A percentile compares a stretch with the other conserved stretches of the same genome.
Conservation (phyloP, 805 yeast genomes). For the Candida montana region DNA sequence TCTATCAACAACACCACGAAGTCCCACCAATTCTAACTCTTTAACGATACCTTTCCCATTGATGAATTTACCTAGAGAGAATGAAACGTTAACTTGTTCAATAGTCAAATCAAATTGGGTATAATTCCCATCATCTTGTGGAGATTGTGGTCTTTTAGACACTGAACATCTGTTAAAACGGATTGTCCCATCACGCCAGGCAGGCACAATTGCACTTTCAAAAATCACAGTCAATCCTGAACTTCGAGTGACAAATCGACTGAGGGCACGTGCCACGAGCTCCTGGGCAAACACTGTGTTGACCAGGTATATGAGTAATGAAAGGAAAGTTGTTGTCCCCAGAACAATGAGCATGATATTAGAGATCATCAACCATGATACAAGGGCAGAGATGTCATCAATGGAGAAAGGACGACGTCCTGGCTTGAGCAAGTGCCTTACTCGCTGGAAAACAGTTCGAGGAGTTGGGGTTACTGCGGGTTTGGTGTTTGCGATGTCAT, state of each 20-base stretch:
- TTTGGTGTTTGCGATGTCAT: neutral
- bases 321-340: constrained; percentile 91
- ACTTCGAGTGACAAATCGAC: constrained; percentile 78
- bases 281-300: constrained; percentile 61
- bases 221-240: constrained; percentile 80
- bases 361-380: constrained; percentile 89
- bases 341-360: constrained; percentile 72
- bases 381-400: constrained; percentile 87
- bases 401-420: constrained; percentile 47
- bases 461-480: neutral
- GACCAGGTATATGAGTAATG: constrained; percentile 66
- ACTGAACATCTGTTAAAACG: constrained; percentile 81
- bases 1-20: constrained; percentile 90
- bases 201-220: constrained; percentile 91
- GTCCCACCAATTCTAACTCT: constrained; percentile 73
- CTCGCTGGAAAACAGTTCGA: constrained; percentile 37
- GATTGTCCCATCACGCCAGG: constrained; percentile 85
- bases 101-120: constrained; percentile 92
- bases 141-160: constrained; percentile 81
- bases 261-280: constrained; percentile 72
- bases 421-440: constrained; percentile 72
- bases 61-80: constrained; percentile 82
- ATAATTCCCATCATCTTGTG: constrained; percentile 90
- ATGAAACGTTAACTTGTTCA: constrained; percentile 74
- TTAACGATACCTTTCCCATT: constrained; percentile 85